Percentiles rank a stretch among this genome's conserved stretches.
These are phyloP conservation scores for Fusarium sp. DNA, from an alignment of 2,329 filamentous ascomycete species.

Conservation along the genomic window DNA sequence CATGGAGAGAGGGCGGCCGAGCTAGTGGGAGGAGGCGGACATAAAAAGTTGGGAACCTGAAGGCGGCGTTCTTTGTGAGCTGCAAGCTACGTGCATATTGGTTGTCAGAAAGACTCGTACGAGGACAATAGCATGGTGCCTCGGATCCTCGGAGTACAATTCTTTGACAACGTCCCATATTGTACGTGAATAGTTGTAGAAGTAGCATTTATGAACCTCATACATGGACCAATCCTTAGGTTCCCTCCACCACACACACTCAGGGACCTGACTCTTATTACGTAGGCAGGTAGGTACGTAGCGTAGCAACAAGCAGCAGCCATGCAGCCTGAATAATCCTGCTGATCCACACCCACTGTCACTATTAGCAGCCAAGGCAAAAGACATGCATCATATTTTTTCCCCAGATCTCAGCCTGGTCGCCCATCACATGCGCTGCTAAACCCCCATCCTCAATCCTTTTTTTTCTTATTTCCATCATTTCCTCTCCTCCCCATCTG, in stretches of 20 bases:
- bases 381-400: conserved; percentile 43
- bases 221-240: too few relatives aligned
- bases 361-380: conserved; percentile 21
- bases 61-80: not conserved
- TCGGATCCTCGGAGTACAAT: not conserved
- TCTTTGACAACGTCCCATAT: not conserved
- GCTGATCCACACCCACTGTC: conserved; percentile 46
- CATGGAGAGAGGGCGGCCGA: conserved; percentile 30
- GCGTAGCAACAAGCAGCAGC: conserved; percentile 1
- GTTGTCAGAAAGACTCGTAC: not conserved
- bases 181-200: not conserved
- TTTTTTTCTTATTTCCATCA: conserved; percentile 15
- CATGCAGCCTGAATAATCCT: conserved; percentile 41
- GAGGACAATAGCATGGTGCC: not conserved
- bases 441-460: conserved; percentile 40
- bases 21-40: not conserved
- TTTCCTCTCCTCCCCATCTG: conserved; percentile 19
- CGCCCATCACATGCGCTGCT: conserved; percentile 50
- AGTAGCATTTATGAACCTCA: not conserved
- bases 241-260: not conserved
- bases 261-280: conserved; percentile 1
- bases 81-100: not conserved
- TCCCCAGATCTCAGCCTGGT: conserved; percentile 43
- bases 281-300: conserved; percentile 4
- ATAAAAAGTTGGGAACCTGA: not conserved